Evolutionary conservation across 371 early-diverging fungal genomes (phyloP).

Genomic region (Syncephalastrum racemosum): DNA sequence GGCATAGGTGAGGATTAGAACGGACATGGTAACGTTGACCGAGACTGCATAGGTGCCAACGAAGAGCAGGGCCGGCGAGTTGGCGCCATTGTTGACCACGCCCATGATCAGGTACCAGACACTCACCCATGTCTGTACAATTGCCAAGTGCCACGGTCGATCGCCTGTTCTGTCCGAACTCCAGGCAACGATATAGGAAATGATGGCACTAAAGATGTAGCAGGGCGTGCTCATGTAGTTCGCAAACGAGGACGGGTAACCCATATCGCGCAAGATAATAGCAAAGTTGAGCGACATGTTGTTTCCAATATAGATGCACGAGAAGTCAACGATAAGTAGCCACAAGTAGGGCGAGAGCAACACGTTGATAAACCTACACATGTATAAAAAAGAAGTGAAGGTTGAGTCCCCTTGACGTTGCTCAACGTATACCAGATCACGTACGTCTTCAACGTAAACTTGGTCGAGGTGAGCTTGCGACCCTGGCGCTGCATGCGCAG

Average conservation of each 20-base stretch:
- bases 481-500: conserved; percentile 47
- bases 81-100: conserved; percentile 16
- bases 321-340: conserved; percentile 28
- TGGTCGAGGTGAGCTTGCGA: conserved; percentile 10
- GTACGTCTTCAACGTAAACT: conserved; percentile 11
- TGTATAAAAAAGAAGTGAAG: background rate
- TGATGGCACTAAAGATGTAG: conserved; percentile 33
- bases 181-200: conserved; percentile 13
- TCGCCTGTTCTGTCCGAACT: conserved; percentile 14
- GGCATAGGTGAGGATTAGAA: conserved; percentile 2
- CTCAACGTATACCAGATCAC: background rate
- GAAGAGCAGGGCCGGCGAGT: conserved; percentile 12
- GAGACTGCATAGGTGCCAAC: conserved; percentile 13
- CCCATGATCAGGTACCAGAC: conserved; percentile 19
- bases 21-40: conserved; percentile 1
- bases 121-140: conserved; percentile 14
- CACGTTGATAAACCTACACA: conserved; percentile 26
- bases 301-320: conserved; percentile 45
- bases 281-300: conserved; percentile 37
- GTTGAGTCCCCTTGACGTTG: too few species aligned
- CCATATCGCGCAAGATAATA: conserved; percentile 34
- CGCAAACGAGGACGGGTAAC: conserved; percentile 33
- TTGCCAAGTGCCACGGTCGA: conserved; percentile 11
- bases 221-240: conserved; percentile 46
- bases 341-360: conserved; percentile 39